Evolutionary conservation across 179 eudicot genomes (phyloP), one percentile per base, ranked within the genome.

Genomic region (Monotropa hypopitys): DNA sequence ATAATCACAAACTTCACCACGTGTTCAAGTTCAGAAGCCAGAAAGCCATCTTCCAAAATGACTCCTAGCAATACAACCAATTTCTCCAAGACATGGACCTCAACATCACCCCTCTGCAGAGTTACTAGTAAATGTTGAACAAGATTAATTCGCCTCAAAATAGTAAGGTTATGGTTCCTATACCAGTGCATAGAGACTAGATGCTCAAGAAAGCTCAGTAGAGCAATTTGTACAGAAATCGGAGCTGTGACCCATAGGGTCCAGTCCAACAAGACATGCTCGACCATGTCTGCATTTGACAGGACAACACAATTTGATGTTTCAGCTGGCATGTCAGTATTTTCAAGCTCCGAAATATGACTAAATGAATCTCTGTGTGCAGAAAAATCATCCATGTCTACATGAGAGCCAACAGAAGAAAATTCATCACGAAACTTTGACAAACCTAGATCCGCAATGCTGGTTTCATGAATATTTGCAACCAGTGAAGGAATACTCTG

Each of bases 201-300:
- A 84, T 90, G 91, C 87, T 96, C 96, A 67, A 96, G 97, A 88
- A 96, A 96, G 63, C 94, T 96, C 82, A 94, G 79, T 40, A 96
- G 84, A 59, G 99, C 88, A 82, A 96, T 90, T 82, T 96, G 99
- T 61, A 96, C 86, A 56, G 97, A 86, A 84, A 94, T 88, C 69
- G 91, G 92, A 67, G 99, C 94, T 76, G 89, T 87, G 59, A 96
- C 99, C 99, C 99, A 96, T 61, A 96, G 85, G 57, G 99, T 96
- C 99, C 99, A 96, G 78, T 96, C 99, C 84, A 96, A 86, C 77
- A 96, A 87, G 10, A 96, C 94, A 85, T 96, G 97, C 78, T 96
- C 98, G 75, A 96, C 97, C 99, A 96, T 96, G 79, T 96, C 98
- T 23, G 97, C 89, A 84, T 96, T 96, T 67, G 98, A 91, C 51